Conservation (phyloP, 805 yeast species). For the Wilhelminamyces savonicus region DNA sequence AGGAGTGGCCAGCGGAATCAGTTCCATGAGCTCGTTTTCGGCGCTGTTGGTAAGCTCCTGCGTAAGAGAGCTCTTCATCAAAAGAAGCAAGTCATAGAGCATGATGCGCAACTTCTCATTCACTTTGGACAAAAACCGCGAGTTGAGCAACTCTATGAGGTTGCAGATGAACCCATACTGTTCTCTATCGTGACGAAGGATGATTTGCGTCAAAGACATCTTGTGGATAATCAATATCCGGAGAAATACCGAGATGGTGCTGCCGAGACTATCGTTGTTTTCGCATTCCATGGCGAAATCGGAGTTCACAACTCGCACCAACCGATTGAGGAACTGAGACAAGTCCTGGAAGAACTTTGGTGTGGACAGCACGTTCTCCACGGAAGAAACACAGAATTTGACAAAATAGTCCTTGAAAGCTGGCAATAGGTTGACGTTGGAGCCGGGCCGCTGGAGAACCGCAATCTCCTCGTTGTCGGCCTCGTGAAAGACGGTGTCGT, state of each 20-base stretch:
- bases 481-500: conserved; percentile 6
- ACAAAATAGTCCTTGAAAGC: conserved; percentile 39
- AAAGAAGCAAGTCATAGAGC: conserved; percentile 52
- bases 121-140: conserved; percentile 26
- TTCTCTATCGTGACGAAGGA: conserved; percentile 35
- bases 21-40: neutral
- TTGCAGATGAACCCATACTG: conserved; percentile 44
- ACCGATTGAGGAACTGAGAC: conserved; percentile 13
- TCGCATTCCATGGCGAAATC: conserved; percentile 1
- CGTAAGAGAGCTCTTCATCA: conserved; percentile 40
- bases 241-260: conserved; percentile 42
- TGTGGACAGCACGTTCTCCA: conserved; percentile 14
- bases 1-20: too few relatives aligned
- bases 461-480: neutral
- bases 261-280: conserved; percentile 7
- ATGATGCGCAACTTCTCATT: conserved; percentile 48
- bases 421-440: conserved; percentile 23
- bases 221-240: conserved; percentile 57
- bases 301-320: conserved; percentile 12
- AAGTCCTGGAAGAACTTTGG: conserved; percentile 16
- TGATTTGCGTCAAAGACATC: conserved; percentile 35
- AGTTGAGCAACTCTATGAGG: conserved; percentile 40
- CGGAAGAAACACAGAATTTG: conserved; percentile 36
- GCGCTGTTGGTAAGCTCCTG: conserved; percentile 3
- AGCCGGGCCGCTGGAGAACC: neutral